A percentile compares a stretch with the other conserved stretches of the same genome.
These are phyloP conservation scores for Ascochyta fabae DNA, from an alignment of 2,329 filamentous ascomycete species.

Conservation along the genomic window DNA sequence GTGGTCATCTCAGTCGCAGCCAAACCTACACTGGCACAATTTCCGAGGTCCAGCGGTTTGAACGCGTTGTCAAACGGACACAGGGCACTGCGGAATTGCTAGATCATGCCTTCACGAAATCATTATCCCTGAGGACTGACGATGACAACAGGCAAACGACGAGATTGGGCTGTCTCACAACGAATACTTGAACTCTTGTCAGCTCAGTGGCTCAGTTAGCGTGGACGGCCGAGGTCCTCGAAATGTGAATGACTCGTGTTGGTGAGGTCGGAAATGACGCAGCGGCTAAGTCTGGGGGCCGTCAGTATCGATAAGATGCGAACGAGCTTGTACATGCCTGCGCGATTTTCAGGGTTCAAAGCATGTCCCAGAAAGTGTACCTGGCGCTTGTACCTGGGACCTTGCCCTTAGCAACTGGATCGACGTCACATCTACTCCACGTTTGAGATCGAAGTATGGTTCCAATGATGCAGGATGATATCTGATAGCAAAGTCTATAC, in stretches of 20 bases:
- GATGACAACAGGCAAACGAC: neutral
- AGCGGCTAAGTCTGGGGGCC: conserved; percentile 4
- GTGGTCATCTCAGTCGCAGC: too few species aligned
- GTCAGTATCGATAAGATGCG: conserved; percentile 1
- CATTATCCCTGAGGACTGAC: neutral
- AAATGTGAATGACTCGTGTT: conserved; percentile 2
- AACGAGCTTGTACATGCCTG: neutral
- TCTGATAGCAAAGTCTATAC: neutral
- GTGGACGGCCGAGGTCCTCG: neutral
- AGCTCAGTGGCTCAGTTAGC: neutral
- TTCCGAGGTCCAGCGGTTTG: neutral
- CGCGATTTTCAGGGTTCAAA: conserved; percentile 6
- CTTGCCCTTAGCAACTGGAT: neutral
- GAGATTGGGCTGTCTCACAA: neutral
- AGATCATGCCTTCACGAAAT: neutral
- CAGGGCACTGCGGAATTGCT: neutral
- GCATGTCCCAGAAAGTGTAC: conserved; percentile 6
- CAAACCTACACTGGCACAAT: neutral
- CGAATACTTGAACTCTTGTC: neutral
- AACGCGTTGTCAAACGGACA: neutral
- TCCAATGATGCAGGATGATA: neutral
- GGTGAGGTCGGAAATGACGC: conserved; percentile 12
- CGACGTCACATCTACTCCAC: neutral
- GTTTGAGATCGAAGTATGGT: neutral
- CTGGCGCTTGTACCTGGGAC: conserved; percentile 6